phyloP scores from a whole-genome alignment of 164 flowering plant genomes.

The Akebia trifoliata region DNA sequence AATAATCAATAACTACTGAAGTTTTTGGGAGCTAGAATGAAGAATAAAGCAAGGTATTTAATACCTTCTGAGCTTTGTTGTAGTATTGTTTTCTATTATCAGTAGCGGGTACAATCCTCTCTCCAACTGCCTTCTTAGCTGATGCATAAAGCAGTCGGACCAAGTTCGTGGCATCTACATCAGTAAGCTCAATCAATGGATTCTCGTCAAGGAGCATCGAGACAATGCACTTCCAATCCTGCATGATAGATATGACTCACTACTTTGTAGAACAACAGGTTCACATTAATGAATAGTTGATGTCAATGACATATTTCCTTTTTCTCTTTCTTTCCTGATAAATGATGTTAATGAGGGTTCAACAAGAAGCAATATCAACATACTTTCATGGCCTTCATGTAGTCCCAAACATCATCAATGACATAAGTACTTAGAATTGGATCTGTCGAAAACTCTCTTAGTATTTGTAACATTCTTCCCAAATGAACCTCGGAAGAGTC shows the following conservation, averaged over 20 bases:
- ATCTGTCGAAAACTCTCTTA: slow-evolving; percentile 78
- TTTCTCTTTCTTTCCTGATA: neutral
- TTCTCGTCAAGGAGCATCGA: slow-evolving; percentile 91
- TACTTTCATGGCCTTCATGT: slow-evolving; percentile 97
- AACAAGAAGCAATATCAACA: slow-evolving; percentile 11
- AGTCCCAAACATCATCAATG: slow-evolving; percentile 97
- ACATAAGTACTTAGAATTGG: slow-evolving; percentile 77
- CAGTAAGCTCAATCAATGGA: slow-evolving; percentile 75
- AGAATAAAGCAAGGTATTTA: neutral
- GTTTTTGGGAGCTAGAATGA: neutral
- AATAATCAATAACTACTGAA: neutral
- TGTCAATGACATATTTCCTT: neutral
- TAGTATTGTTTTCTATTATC: slow-evolving; percentile 73
- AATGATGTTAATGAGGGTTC: neutral
- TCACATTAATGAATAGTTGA: neutral
- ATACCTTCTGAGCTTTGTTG: slow-evolving; percentile 86
- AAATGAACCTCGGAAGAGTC: slow-evolving; percentile 78
- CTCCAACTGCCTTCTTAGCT: slow-evolving; percentile 85
- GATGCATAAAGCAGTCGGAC: slow-evolving; percentile 80
- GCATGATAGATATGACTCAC: slow-evolving; percentile 14
- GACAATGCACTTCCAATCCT: slow-evolving; percentile 97
- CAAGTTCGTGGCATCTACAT: slow-evolving; percentile 88
- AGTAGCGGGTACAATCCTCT: slow-evolving; percentile 87
- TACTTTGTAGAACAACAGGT: neutral
- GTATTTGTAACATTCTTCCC: slow-evolving; percentile 84